Percentiles rank a stretch among this genome's conserved stretches.
These are phyloP conservation scores for Aspergillus latus DNA, from an alignment of 2,329 filamentous ascomycete genomes.

Conservation along the genomic window DNA sequence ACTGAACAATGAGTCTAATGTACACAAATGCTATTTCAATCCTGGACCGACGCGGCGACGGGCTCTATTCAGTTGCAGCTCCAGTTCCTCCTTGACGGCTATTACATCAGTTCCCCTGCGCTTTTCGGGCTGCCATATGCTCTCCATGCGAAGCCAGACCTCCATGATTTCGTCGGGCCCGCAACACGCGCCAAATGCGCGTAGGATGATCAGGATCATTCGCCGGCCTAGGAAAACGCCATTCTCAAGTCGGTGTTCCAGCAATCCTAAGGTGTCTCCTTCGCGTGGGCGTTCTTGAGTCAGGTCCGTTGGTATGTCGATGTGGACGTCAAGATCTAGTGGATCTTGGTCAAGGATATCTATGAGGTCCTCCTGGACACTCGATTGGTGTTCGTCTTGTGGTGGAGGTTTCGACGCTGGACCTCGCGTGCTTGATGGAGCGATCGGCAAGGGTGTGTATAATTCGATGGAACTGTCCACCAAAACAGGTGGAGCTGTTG, in stretches of 20 bases:
- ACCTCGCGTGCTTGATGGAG: not conserved
- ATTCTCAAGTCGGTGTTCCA: constrained; percentile 38
- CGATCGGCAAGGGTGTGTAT: constrained; percentile 29
- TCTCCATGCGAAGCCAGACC: constrained; percentile 41
- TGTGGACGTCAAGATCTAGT: constrained; percentile 8
- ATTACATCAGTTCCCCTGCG: constrained; percentile 38
- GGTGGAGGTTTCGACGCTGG: constrained; percentile 12
- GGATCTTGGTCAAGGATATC: not conserved
- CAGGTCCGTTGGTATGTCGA: constrained; percentile 17
- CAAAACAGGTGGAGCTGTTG: constrained; percentile 9
- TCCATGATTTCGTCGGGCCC: constrained; percentile 38
- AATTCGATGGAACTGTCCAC: constrained; percentile 18
- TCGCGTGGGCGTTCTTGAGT: constrained; percentile 7
- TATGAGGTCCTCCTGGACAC: constrained; percentile 12
- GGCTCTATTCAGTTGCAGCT: constrained; percentile 33
- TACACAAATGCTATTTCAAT: constrained; percentile 10
- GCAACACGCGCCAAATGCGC: constrained; percentile 41
- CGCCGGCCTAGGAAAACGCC: constrained; percentile 44
- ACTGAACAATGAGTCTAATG: constrained; percentile 20
- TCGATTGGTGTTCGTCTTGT: constrained; percentile 2
- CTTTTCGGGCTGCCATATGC: constrained; percentile 41
- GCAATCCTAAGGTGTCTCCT: constrained; percentile 19
- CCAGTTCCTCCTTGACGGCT: constrained; percentile 39
- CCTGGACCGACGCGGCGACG: not conserved
- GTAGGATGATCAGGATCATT: constrained; percentile 40